A percentile compares a stretch with the other conserved stretches of the same genome.
phyloP scores from a whole-genome alignment of 2,329 filamentous ascomycete genomes.

The Herpotrichia juniperi region DNA sequence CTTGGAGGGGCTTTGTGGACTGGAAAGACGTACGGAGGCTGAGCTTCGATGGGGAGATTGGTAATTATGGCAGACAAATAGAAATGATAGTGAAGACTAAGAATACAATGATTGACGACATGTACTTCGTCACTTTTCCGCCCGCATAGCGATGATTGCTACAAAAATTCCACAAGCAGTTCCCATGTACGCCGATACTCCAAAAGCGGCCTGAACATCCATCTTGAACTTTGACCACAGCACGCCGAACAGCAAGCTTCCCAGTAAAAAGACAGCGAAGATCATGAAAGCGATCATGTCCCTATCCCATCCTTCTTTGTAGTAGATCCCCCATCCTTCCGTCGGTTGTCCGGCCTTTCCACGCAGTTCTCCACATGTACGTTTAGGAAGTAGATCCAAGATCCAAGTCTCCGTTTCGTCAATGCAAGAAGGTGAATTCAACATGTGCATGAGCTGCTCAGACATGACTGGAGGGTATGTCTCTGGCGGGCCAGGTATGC shows the following conservation, averaged over 20 bases:
- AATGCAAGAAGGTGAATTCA: constrained; percentile 22
- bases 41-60: too few species aligned
- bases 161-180: constrained; percentile 13
- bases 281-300: constrained; percentile 17
- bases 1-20: too few species aligned
- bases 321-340: constrained; percentile 38
- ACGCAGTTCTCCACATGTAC: constrained; percentile 22
- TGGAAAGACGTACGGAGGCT: too few species aligned
- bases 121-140: too few species aligned
- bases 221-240: constrained; percentile 26
- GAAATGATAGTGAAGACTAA: background rate
- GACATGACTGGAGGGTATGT: constrained; percentile 29
- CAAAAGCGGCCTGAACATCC: constrained; percentile 33
- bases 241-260: constrained; percentile 26
- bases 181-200: constrained; percentile 20
- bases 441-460: constrained; percentile 23
- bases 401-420: constrained; percentile 26
- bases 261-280: constrained; percentile 17
- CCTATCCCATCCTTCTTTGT: constrained; percentile 27
- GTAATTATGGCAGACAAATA: background rate
- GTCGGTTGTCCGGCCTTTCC: constrained; percentile 22
- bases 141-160: constrained; percentile 8
- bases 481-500: constrained; percentile 20
- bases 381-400: constrained; percentile 27
- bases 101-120: too few species aligned